Evolutionary conservation across 2,329 filamentous ascomycete genomes (phyloP).

Genomic region (Pseudogymnoascus sp.): DNA sequence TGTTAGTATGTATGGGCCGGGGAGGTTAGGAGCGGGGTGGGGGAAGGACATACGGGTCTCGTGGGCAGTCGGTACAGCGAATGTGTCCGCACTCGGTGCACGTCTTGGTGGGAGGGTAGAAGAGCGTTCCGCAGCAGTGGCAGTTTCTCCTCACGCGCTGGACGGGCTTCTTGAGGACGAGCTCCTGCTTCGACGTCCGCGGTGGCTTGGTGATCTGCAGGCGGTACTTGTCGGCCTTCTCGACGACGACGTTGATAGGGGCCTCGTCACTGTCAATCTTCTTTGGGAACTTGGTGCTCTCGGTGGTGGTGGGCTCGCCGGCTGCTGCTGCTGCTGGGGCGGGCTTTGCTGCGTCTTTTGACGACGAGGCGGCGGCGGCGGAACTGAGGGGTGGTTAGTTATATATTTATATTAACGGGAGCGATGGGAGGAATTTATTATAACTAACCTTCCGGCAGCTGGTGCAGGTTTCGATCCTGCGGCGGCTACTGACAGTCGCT

Average conservation of each 20-base stretch:
- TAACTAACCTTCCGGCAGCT: slow-evolving; percentile 6
- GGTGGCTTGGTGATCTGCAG: slow-evolving; percentile 51
- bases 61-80: slow-evolving; percentile 72
- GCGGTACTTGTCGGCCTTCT: slow-evolving; percentile 33
- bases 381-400: not conserved
- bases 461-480: slow-evolving; percentile 7
- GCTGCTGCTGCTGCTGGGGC: too few species aligned
- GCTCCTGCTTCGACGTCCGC: slow-evolving; percentile 58
- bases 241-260: slow-evolving; percentile 22
- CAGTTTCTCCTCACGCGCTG: slow-evolving; percentile 70
- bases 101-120: slow-evolving; percentile 47
- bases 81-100: slow-evolving; percentile 63
- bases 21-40: not conserved
- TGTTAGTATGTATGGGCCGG: slow-evolving; percentile 12
- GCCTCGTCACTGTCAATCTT: slow-evolving; percentile 9
- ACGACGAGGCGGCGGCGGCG: not conserved
- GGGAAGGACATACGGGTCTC: slow-evolving; percentile 60
- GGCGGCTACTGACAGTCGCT: slow-evolving; percentile 17
- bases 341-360: not conserved
- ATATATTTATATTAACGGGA: not conserved
- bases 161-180: slow-evolving; percentile 61
- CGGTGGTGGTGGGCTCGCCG: not conserved
- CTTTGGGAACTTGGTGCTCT: not conserved
- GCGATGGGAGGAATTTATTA: not conserved
- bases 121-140: slow-evolving; percentile 62